Evolutionary conservation across 1,284 basidiomycete species (phyloP), one percentile per base, ranked within the genome.

Genomic region (Fomitopsis palustris): DNA sequence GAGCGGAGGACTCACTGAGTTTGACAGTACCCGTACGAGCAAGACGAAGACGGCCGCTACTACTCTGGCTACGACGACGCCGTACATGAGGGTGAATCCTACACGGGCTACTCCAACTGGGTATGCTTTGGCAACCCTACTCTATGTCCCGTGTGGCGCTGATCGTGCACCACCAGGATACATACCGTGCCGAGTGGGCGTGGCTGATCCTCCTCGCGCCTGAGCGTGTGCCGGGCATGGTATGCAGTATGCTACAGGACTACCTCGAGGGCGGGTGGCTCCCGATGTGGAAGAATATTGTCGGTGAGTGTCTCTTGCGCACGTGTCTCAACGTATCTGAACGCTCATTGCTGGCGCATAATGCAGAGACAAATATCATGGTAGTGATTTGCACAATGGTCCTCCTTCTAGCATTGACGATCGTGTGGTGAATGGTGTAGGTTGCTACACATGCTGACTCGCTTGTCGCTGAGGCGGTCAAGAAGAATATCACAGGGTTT

Each of bases 241-340:
- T 95, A 3, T 81, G 78, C 37, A 90, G 87, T 63, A 93, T 94
- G 88, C 74, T 94, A 14, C 86, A 90, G 59, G 91, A 93, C 70
- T 94, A 87, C 66, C 71, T 78, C 59, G 81, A 90, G 83, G 85
- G 89, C 27, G 92, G 92, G 4, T 92, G 90, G 88, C 74, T 94
- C 49, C 92, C 92, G 0, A 93, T 94, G 91, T 94, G 92, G 92
- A 93, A 93, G 74, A 94, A 93, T 64, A 82, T 93, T 17, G 84
- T 90, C 61, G 91, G 85, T 87, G 53, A 61, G 76, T 61, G 12
- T 23, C 1, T 10, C 6, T 19, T 4, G 4, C 57, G 5, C 31
- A 21, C 19, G 17, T 38, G 21, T 31, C 17, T 21, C 51, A 39
- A 37, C 39, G 25, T 14, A 56, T 33, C 54, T 37, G 29, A n/a